Base-by-base conservation (phyloP, 768 basidiomycete genomes). In the Termitomyces titanicus region DNA sequence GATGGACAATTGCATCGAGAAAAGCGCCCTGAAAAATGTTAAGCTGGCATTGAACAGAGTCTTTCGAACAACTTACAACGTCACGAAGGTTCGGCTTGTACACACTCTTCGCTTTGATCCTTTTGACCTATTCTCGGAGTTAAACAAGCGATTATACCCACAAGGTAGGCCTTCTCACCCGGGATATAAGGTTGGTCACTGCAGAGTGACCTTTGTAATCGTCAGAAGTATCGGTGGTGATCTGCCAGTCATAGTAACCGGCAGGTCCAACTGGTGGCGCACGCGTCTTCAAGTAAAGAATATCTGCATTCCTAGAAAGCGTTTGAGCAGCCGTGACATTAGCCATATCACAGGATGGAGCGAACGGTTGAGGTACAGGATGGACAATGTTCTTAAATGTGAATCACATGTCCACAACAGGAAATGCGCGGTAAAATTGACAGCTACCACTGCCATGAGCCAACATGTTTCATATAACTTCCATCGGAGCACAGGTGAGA, bases 181-280 rank as follows among this genome's bases (percentile, higher is more conserved):
- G 39, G 24, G 64, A 60, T 34, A 70, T 51, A 42, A 72, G 60
- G 42, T 72, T 72, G 40, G 70, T 70, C n/a, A 77, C 61, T 5
- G 58, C 60, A 11, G 74, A 71, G 48, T 75, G 74, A 3, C 64
- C 69, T 46, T 70, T 61, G 3, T 60, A 63, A 20, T 61, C 56
- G n/a, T 60, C 60, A 12, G 61, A 62, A n/a, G 69, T 64, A 24
- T 67, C 59, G n/a, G 64, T 61, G 10, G 65, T 61, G 17, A 71
- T 68, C 58, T 79, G 67, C 63, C 68, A 73, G 61, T 77, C 74
- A 61, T 80, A 80, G 48, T 70, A 71, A 7, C 77, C 78, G 54
- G 76, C 74, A 3, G 73, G 72, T 1, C 77, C 72, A 39, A 56
- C 60, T 8, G 79, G 79, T 1, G 70, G 63, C 18, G 72, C 61